Evolutionary conservation across 306 rosid genomes (phyloP).

Genomic region (Cicer chorassanicum): DNA sequence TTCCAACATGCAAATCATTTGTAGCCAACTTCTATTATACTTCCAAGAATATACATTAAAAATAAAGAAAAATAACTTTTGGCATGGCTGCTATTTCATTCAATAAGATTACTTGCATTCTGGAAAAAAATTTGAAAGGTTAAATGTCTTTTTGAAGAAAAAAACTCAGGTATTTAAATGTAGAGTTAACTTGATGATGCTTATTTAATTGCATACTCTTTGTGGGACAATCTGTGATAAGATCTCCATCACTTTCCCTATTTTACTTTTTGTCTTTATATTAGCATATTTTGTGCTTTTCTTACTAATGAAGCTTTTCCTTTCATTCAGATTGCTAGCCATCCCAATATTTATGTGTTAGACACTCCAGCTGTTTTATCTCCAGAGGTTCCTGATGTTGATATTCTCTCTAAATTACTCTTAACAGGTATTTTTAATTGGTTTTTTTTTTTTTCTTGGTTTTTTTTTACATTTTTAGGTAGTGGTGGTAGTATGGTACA

Average conservation of each 20-base stretch:
- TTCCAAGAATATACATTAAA: neutral
- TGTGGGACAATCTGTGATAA: conserved; percentile 18
- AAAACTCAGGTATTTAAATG: neutral
- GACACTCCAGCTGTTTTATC: conserved; percentile 90
- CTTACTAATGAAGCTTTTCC: conserved; percentile 34
- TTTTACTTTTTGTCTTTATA: conserved; percentile 1
- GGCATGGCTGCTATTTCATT: conserved; percentile 10
- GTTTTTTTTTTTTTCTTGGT: conserved; percentile 17
- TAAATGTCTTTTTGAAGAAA: conserved; percentile 1
- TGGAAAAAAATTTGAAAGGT: neutral
- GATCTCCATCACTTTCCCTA: neutral
- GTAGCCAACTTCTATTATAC: neutral
- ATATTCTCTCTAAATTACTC: conserved; percentile 67
- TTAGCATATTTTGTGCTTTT: conserved; percentile 7
- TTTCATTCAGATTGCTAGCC: conserved; percentile 82
- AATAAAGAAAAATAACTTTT: neutral
- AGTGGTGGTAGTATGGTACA: neutral
- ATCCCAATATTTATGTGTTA: conserved; percentile 84
- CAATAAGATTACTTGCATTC: neutral
- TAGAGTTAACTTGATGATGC: conserved; percentile 17
- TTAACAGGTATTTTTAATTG: conserved; percentile 67
- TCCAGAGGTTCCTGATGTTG: conserved; percentile 60
- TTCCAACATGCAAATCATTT: neutral
- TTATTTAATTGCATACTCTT: neutral
- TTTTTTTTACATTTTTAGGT: conserved; percentile 21